phyloP scores from a whole-genome alignment of 805 yeast species.

The Brettanomyces bruxellensis region DNA sequence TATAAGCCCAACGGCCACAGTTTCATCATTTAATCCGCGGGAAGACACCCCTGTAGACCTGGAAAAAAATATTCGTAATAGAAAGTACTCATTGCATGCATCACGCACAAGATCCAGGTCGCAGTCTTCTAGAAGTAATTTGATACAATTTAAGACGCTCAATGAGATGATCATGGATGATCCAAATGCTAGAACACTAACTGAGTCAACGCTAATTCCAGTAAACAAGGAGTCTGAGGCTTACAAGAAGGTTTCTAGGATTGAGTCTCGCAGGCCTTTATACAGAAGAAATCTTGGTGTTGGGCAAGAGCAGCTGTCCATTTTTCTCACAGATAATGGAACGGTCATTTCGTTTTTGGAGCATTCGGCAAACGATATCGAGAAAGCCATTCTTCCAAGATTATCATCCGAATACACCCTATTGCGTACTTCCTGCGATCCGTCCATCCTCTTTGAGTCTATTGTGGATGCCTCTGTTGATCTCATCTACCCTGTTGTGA shows the following conservation, averaged over 20 bases:
- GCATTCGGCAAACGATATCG: constrained; percentile 44
- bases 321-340: constrained; percentile 35
- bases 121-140: background rate
- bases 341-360: constrained; percentile 51
- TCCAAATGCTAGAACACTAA: constrained; percentile 24
- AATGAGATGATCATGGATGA: constrained; percentile 15
- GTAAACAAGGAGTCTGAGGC: constrained; percentile 1
- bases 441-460: constrained; percentile 44
- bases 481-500: constrained; percentile 40
- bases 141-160: constrained; percentile 6
- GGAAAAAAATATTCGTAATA: background rate
- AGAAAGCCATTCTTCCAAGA: constrained; percentile 41
- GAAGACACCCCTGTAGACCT: background rate
- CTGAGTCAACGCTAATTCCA: constrained; percentile 23
- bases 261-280: constrained; percentile 37
- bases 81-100: background rate
- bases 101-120: background rate
- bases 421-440: constrained; percentile 40
- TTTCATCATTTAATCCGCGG: background rate
- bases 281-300: constrained; percentile 33
- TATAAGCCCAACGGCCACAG: background rate
- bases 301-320: constrained; percentile 48
- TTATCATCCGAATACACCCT: constrained; percentile 37
- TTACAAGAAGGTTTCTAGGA: constrained; percentile 16
- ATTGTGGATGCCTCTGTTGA: constrained; percentile 48